Base-by-base conservation (phyloP, 306 rosid genomes). In the Trifolium pratense region DNA sequence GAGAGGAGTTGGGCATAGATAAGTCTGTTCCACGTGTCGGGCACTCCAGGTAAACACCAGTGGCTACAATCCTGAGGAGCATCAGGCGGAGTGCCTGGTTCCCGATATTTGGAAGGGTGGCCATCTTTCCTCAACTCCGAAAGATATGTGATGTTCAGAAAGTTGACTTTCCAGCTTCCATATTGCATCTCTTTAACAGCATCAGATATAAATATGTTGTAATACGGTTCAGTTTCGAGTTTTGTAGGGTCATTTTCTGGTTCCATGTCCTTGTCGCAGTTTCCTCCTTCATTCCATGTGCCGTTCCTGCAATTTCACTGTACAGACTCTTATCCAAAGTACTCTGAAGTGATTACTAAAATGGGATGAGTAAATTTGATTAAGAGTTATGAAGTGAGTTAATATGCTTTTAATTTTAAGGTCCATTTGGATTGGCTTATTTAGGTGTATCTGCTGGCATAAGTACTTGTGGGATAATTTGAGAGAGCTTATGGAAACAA, bases 11-110 rank as follows among this genome's bases (percentile, higher is more conserved):
- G 76, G 6, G 86, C 96, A 71, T 95, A 91, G 75, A 91, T 84
- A 79, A 90, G 85, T 74, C 89, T 84, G 69, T 95, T 95, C 99
- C 99, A 90, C 40, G 97, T 91, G 88, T 91, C 99, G 18, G 99
- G 99, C 73, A 95, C 86, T 77, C 99, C 97, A 15, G 97, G 97
- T 68, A 91, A 85, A 81, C 99, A 95, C 99, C 97, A 91, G 71
- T 95, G 99, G 88, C 97, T 95, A 60, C 97, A 91, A 79, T 95
- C 96, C 72, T 95, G 93, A n/a, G 97, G 97, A 69, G 97, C 91
- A 1, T 58, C 73, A 17, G 82, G 73, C 9, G 97, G 93, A 45
- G 92, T 90, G 29, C 91, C 92, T 11, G 90, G 91, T 81, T 88
- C 99, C 49, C 96, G 80, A 68, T 86, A 82, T 81, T 86, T 90